Conservation (phyloP, 768 basidiomycete species). For the Mycena galopus region DNA sequence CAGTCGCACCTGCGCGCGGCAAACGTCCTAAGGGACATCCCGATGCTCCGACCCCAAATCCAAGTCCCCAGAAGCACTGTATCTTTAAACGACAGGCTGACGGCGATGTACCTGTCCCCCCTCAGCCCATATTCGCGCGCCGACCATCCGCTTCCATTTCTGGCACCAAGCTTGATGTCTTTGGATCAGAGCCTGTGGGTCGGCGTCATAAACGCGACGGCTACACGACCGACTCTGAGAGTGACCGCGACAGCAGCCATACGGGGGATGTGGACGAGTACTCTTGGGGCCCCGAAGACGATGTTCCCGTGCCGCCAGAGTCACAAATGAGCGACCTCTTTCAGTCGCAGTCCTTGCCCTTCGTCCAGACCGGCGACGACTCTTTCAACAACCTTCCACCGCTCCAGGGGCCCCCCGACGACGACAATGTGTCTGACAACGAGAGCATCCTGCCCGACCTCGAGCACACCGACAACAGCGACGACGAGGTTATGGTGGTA, state of each 20-base stretch:
- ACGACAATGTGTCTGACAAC: not conserved
- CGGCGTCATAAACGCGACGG: not conserved
- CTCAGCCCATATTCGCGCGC: not conserved
- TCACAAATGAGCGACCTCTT: not conserved
- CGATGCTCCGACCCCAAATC: conserved; percentile 3
- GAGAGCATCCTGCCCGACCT: not conserved
- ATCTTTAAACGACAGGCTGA: not conserved
- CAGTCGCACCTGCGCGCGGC: no score
- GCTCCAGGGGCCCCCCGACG: not conserved
- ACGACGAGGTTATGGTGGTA: not conserved
- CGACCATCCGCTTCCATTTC: not conserved
- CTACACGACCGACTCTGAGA: not conserved
- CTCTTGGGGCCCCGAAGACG: not conserved
- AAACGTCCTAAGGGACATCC: conserved; percentile 17
- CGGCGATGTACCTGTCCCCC: not conserved
- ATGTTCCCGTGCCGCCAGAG: not conserved
- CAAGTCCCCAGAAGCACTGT: conserved; percentile 10
- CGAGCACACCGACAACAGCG: not conserved
- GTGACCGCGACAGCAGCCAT: not conserved
- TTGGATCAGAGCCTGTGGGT: not conserved
- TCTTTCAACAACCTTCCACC: not conserved
- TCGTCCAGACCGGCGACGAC: not conserved
- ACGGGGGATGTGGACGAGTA: not conserved
- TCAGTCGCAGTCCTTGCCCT: not conserved
- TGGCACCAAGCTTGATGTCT: not conserved